Base-by-base conservation (phyloP, 1,139 yeast genomes). In the Suhomyces anneliseae region DNA sequence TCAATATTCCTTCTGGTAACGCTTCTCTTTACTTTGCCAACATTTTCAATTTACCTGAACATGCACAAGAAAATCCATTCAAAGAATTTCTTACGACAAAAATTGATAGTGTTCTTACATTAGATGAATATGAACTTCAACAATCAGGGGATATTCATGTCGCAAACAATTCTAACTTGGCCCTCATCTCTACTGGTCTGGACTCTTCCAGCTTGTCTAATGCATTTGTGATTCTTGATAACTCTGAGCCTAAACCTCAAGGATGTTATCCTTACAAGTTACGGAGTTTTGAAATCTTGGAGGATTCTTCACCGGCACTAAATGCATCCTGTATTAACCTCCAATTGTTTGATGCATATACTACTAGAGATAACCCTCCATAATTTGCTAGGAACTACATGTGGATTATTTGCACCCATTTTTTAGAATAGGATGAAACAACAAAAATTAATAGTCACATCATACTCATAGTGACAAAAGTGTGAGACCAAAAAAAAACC, bases 311-410 rank as follows among this genome's bases (percentile, higher is more conserved):
- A 51, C 73, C 79, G 0, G 67, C 72, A 1, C 66, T 82, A 36
- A 87, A 87, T 60, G 90, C 85, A 55, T 83, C 85, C 1, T 82
- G 90, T 29, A 65, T 88, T 26, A 87, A 86, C 58, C 68, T 90
- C 46, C 85, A 87, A 52, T 68, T 86, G 48, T 90, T 92, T 62
- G 93, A 87, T 55, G 85, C 93, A 1, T 81, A 83, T 43, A 72
- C 82, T 11, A 89, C 89, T 39, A 79, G 75, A 53, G 85, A 82
- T 57, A 87, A 88, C 56, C 92, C 90, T 1, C 70, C 76, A 43
- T 78, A 59, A 58, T 32, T 29, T 34, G 27, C 8, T 31, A 31
- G 11, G 19, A n/a, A 11, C 15, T 27, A 11, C 7, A 15, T 27
- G 8, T 38, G 10, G 10, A 7, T 11, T 27, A 33, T 42, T 42